Conservation (phyloP, 139 green algal genomes). For the Micractinium sp. region DNA sequence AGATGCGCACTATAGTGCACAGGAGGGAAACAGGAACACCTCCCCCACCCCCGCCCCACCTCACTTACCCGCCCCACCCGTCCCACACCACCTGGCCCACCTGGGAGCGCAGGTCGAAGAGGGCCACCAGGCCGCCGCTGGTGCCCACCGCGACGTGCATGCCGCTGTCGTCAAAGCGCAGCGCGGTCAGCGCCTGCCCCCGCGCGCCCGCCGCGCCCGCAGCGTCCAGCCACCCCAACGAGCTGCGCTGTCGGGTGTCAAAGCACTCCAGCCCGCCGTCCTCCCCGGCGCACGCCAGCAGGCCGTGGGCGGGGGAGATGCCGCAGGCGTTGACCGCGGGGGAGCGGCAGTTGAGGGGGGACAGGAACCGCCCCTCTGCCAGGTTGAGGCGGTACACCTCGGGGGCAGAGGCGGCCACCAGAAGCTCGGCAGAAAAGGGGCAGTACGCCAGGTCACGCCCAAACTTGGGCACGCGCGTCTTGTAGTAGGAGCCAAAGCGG, state of each 20-base stretch:
- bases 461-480: slow-evolving; percentile 70
- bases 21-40: too few relatives aligned
- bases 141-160: slow-evolving; percentile 91
- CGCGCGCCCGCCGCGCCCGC: slow-evolving; percentile 65
- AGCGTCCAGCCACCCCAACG: slow-evolving; percentile 71
- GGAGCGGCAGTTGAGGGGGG: slow-evolving; percentile 68
- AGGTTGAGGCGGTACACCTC: slow-evolving; percentile 88
- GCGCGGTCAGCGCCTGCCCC: slow-evolving; percentile 80
- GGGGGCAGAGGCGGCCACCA: slow-evolving; percentile 78
- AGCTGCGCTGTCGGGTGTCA: slow-evolving; percentile 72
- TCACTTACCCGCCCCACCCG: background rate
- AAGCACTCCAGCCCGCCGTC: slow-evolving; percentile 95
- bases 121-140: slow-evolving; percentile 79
- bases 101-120: slow-evolving; percentile 86
- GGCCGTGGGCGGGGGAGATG: slow-evolving; percentile 61
- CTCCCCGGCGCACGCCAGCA: slow-evolving; percentile 87
- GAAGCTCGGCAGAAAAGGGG: slow-evolving; percentile 77
- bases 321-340: slow-evolving; percentile 82
- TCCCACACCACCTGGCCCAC: background rate
- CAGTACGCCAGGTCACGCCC: slow-evolving; percentile 90
- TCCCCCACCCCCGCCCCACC: too few relatives aligned
- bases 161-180: slow-evolving; percentile 87
- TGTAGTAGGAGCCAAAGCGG: slow-evolving; percentile 91
- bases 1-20: too few relatives aligned
- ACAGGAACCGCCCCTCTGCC: slow-evolving; percentile 89